A percentile compares a stretch with the other conserved stretches of the same genome.
Evolutionary conservation across 306 rosid genomes (phyloP).

Genomic region (Prunus davidiana): DNA sequence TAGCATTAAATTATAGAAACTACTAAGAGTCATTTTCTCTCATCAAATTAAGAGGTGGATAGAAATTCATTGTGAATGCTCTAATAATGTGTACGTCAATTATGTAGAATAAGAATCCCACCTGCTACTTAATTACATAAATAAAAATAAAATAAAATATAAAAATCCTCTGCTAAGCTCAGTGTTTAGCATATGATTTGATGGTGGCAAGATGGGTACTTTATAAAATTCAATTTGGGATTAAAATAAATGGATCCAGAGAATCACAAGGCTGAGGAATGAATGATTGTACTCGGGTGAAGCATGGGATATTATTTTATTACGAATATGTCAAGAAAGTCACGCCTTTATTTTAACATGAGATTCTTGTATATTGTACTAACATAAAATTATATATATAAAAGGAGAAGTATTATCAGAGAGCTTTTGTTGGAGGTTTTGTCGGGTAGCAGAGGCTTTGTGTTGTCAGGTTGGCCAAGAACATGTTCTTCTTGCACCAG

Average conservation of each 20-base stretch:
- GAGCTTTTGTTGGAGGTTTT: slow-evolving; percentile 1
- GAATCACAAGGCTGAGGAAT: slow-evolving; percentile 18
- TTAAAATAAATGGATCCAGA: slow-evolving; percentile 17
- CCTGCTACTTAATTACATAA: not conserved
- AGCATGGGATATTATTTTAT: slow-evolving; percentile 12
- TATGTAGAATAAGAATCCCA: not conserved
- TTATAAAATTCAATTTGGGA: not conserved
- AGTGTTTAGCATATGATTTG: slow-evolving; percentile 37
- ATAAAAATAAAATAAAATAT: not conserved
- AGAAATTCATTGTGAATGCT: too few relatives aligned
- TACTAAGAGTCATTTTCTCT: too few relatives aligned
- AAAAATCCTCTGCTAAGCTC: not conserved
- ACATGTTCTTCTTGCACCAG: slow-evolving; percentile 3
- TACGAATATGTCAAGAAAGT: not conserved
- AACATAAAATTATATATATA: not conserved
- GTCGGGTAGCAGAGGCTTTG: not conserved
- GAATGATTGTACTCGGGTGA: slow-evolving; percentile 29
- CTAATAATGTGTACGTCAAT: not conserved
- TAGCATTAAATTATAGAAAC: too few relatives aligned
- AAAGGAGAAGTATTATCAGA: slow-evolving; percentile 6
- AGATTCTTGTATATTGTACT: slow-evolving; percentile 8
- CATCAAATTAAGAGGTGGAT: too few relatives aligned
- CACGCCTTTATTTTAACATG: slow-evolving; percentile 6
- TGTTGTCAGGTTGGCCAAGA: slow-evolving; percentile 8
- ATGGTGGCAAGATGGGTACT: slow-evolving; percentile 24